Base-by-base conservation (phyloP, 2,329 filamentous ascomycete genomes). In the Neospermospora avenae region DNA sequence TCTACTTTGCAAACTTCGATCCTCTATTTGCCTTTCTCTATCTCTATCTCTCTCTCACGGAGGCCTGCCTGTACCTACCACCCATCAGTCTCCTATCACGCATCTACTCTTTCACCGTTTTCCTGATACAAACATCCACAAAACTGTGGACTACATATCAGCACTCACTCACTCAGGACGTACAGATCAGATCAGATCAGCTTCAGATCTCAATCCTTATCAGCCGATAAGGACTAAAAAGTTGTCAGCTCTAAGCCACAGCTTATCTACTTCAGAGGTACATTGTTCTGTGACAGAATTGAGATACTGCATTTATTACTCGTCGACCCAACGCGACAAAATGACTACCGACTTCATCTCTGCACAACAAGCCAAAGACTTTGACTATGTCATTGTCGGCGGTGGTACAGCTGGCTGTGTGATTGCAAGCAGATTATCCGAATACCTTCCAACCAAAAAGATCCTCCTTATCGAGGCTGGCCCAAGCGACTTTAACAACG, bases 391-490 rank as follows among this genome's bases (percentile, higher is more conserved):
- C 60, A 72, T 81, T 53, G 77, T 79, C n/a, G 78, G 79, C 34
- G 79, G 78, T n/a, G 79, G 79, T 16, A 80, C 78, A 2, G 75
- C 78, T 22, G 79, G 79, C n/a, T 75, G 79, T 56, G 75, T 78
- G 1, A 73, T 80, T 58, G 79, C 78, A 16, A 73, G 73, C 56
- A 75, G 78, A 41, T 72, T 81, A 14, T 68, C 91, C 34, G 84
- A 91, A 75, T 95, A 96, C 74, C 81, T 96, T 45, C 92, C 92
- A 53, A 81, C 90, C 75, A 92, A 90, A 78, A 87, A 84, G 67
- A 84, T 93, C 59, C 84, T 96, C 60, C 75, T 96, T 70, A 89
- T 96, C 74, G 92, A 96, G 79, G 92, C 87, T 66, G 92, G 92
- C 48, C 92, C 92, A 58, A 93, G 89, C 73, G 92, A 96, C 75